Base-by-base conservation (phyloP, 2,329 filamentous ascomycete genomes). In the Colletotrichum lindemuthianum region DNA sequence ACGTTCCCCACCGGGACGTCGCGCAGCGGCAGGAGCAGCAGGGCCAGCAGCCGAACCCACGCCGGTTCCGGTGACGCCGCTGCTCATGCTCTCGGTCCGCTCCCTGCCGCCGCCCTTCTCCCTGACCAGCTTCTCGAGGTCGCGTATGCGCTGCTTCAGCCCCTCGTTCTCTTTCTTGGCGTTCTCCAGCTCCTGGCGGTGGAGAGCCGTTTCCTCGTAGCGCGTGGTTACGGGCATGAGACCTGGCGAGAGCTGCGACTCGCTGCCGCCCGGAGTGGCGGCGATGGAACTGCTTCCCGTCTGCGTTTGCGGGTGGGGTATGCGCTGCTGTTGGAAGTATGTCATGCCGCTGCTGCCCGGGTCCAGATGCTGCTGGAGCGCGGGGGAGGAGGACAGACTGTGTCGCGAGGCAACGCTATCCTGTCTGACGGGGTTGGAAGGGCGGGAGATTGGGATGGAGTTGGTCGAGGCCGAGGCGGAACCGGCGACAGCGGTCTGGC, bases 111-210 rank as follows among this genome's bases (percentile, higher is more conserved):
- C 76, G 53, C 85, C 83, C 10, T 81, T 75, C 51, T 85, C 82
- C 7, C 82, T 78, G 8, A 89, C 77, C 67, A 81, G 76, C 41
- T 81, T 79, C 76, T 91, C 88, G 10, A 91, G 75, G 47, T 90
- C 88, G 49, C 86, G 81, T 63, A 91, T 84, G 12, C 85, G 82
- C 59, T 82, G 79, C 78, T 88, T 88, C 49, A 91, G 75, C 0
- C 75, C 73, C 56, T 90, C 88, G 65, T 91, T 90, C 75, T 91
- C 88, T 50, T 82, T 80, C 76, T 88, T 90, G 43, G 86, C 85
- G 6, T 70, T 76, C 32, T 90, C 88, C 0, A 90, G 77, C 71
- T 90, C 88, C 41, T 82, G 79, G 5, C 87, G 80, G 69, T 86
- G 87, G 64, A 82, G 84, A 0, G 83, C 84, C 1, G 86, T 86